These are phyloP conservation scores for Podospora pseudoanserina DNA, from an alignment of 495 filamentous ascomycete genomes.

Conservation along the genomic window DNA sequence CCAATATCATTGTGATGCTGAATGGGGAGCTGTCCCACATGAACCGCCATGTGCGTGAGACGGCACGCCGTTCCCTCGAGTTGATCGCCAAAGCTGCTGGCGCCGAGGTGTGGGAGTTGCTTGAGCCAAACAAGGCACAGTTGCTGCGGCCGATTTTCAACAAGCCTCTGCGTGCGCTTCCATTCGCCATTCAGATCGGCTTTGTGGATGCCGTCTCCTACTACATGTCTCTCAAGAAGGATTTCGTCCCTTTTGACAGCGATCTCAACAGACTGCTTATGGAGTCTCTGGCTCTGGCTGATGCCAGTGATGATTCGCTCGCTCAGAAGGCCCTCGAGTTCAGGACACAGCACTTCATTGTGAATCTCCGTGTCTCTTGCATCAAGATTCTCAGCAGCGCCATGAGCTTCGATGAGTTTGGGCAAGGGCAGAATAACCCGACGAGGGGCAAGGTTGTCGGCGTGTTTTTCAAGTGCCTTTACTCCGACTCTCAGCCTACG, in stretches of 20 bases:
- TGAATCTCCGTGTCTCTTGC: constrained; percentile 88
- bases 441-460: constrained; percentile 82
- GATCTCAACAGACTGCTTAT: constrained; percentile 82
- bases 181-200: constrained; percentile 90
- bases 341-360: constrained; percentile 83
- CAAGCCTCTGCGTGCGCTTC: constrained; percentile 88
- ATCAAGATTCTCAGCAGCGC: constrained; percentile 89
- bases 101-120: constrained; percentile 76
- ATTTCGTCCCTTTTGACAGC: constrained; percentile 87
- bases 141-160: constrained; percentile 83
- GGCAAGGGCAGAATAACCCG: constrained; percentile 59
- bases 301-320: constrained; percentile 86
- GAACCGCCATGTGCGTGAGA: constrained; percentile 88
- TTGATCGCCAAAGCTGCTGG: constrained; percentile 72
- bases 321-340: constrained; percentile 83
- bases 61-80: constrained; percentile 74
- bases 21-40: constrained; percentile 86
- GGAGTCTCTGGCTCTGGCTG: constrained; percentile 87
- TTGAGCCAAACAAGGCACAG: constrained; percentile 81
- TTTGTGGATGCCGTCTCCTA: constrained; percentile 97
- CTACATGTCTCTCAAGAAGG: constrained; percentile 78
- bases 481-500: constrained; percentile 84
- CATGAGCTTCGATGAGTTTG: constrained; percentile 87
- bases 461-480: constrained; percentile 96
- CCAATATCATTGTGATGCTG: constrained; percentile 74